Evolutionary conservation across 2,329 filamentous ascomycete genomes (phyloP), one percentile per base, ranked within the genome.

Genomic region (Cladosporium sp.): DNA sequence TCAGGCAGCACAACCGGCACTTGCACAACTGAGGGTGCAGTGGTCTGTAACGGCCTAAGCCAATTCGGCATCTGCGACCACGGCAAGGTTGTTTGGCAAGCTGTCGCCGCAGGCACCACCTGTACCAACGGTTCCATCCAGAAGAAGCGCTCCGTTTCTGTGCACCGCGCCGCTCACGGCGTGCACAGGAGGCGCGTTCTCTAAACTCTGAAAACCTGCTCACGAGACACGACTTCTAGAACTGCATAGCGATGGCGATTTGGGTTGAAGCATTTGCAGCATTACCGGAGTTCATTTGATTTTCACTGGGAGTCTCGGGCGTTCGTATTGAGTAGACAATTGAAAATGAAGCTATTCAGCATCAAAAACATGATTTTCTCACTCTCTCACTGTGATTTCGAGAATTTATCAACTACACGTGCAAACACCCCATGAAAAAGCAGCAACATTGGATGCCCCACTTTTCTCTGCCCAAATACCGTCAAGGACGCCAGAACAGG

Each of bases 11-110:
- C 24, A 28, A n/a, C 61, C 47, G 32, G 22, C 62, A 52, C 60
- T 22, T 75, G 74, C 65, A 65, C 70, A 28, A 62, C 62, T 15
- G 67, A 75, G 36, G 75, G 74, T 54, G 70, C 70, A 0, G 24
- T 73, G 0, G 60, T 69, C 57, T 78, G 76, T 69, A 75, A 75
- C 49, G 72, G 74, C 37, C 37, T 68, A 6, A 64, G 53, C 5
- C 65, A 75, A 54, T 79, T 76, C 50, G 76, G 75, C 34, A 65
- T 78, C 50, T 77, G 74, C 69, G 72, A 76, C 63, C 66, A 73
- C 53, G 76, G 76, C 56, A 59, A 64, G 3, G 70, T 77, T 4
- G 63, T 74, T 22, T 77, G 68, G 66, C 73, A 75, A 64, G 58
- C 64, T 10, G 74, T 78, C 10, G 75, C 77, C 4, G 63, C 72